Evolutionary conservation across 129 eudicot genomes (phyloP).

Genomic region (Deinandra increscens): DNA sequence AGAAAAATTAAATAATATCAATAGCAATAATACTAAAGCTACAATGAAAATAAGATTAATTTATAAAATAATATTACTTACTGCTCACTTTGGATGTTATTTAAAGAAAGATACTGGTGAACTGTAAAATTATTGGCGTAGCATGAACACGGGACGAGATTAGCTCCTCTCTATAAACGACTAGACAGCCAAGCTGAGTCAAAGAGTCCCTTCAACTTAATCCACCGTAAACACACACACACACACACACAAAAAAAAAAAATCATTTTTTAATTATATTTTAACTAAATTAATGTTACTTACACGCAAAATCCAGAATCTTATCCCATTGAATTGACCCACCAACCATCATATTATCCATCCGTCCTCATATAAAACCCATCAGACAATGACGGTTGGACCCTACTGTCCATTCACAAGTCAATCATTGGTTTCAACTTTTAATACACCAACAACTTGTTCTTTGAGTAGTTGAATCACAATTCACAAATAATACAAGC

Average conservation of each 20-base stretch:
- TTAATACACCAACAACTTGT: not conserved
- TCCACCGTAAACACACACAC: not conserved
- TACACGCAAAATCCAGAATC: not conserved
- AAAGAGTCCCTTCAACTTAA: too few relatives aligned
- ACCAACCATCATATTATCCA: not conserved
- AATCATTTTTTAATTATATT: not conserved
- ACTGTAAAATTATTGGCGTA: too few relatives aligned
- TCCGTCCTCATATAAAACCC: not conserved
- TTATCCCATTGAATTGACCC: not conserved
- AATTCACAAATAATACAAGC: not conserved
- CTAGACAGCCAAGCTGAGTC: too few relatives aligned
- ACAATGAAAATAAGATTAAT: too few relatives aligned
- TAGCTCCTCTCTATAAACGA: too few relatives aligned
- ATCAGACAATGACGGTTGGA: not conserved
- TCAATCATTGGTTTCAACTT: too few relatives aligned
- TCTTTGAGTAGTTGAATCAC: not conserved
- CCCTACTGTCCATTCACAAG: not conserved
- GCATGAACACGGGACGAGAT: too few relatives aligned
- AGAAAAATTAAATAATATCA: too few relatives aligned
- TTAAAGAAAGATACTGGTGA: too few relatives aligned
- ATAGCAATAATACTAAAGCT: too few relatives aligned
- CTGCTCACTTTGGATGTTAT: too few relatives aligned
- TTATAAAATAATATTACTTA: too few relatives aligned
- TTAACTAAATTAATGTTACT: not conserved
- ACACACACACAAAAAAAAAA: not conserved